A percentile compares a stretch with the other conserved stretches of the same genome.
Conservation (phyloP, 768 basidiomycete species). For the Nevesoporus exiguus region DNA sequence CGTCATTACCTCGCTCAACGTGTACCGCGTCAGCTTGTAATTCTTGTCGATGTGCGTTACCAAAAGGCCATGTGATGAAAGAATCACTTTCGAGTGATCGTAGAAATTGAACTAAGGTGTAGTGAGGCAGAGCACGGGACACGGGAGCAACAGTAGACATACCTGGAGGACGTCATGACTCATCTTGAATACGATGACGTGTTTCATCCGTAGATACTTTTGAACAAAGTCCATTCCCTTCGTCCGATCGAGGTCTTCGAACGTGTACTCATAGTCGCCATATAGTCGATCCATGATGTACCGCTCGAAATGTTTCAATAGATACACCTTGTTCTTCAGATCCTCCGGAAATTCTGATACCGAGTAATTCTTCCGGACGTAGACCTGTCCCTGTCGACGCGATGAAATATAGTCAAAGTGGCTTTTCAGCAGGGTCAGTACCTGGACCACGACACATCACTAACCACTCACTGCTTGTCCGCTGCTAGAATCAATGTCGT, state of each 20-base stretch:
- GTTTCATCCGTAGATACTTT: conserved; percentile 94
- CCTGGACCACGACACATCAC: not conserved
- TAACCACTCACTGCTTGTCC: conserved; percentile 68
- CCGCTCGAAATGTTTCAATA: conserved; percentile 89
- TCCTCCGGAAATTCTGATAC: conserved; percentile 74
- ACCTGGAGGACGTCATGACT: conserved; percentile 97
- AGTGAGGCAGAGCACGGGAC: not conserved
- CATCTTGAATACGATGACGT: conserved; percentile 94
- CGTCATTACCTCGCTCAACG: conserved; percentile 68
- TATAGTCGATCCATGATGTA: conserved; percentile 93
- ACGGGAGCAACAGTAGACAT: conserved; percentile 14
- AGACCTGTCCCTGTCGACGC: conserved; percentile 60
- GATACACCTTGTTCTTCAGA: conserved; percentile 85
- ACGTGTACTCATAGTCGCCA: conserved; percentile 82
- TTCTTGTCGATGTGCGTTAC: conserved; percentile 92
- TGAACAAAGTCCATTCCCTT: conserved; percentile 95
- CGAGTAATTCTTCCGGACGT: conserved; percentile 67
- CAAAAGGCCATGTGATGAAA: conserved; percentile 74
- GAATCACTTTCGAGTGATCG: conserved; percentile 92
- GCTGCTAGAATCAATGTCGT: conserved; percentile 82
- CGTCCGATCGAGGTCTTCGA: conserved; percentile 58
- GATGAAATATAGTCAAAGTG: conserved; percentile 88
- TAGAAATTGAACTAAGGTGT: conserved; percentile 89
- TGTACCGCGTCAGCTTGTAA: conserved; percentile 71
- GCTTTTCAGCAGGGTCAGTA: conserved; percentile 28